Evolutionary conservation across 208 protist genomes (phyloP).

Genomic region (Borovskyia barvae): DNA sequence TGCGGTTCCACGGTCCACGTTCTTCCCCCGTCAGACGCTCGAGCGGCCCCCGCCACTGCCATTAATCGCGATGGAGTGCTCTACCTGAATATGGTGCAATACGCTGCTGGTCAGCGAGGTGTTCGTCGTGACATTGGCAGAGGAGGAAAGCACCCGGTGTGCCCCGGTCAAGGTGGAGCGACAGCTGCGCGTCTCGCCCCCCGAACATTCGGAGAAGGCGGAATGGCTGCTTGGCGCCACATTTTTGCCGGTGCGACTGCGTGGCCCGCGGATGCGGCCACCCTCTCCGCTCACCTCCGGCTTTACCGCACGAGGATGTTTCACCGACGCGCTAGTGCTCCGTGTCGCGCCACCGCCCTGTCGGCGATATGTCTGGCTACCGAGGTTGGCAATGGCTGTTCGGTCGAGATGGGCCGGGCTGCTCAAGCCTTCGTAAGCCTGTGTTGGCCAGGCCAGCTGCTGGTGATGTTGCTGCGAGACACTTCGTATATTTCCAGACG

Average conservation of each 20-base stretch:
- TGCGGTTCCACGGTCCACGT: no score
- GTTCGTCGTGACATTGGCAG: conserved; percentile 43
- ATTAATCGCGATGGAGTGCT: conserved; percentile 5
- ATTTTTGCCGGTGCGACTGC: conserved; percentile 59
- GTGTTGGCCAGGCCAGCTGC: conserved; percentile 16
- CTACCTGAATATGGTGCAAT: conserved; percentile 25
- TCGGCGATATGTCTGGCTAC: conserved; percentile 16
- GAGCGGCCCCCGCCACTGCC: conserved; percentile 8
- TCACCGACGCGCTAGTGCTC: conserved; percentile 31
- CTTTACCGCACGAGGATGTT: conserved; percentile 51
- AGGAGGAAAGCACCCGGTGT: conserved; percentile 40
- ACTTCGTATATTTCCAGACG: not conserved
- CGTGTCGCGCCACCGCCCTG: conserved; percentile 18
- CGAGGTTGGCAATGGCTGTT: conserved; percentile 24
- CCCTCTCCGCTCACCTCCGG: conserved; percentile 23
- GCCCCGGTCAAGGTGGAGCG: conserved; percentile 41
- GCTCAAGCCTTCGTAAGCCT: conserved; percentile 13
- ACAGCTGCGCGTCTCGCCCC: conserved; percentile 75
- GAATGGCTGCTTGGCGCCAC: conserved; percentile 67
- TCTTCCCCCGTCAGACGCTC: not conserved
- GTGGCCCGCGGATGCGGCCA: conserved; percentile 34
- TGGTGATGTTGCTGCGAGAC: conserved; percentile 10
- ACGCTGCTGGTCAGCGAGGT: conserved; percentile 39
- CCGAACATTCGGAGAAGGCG: conserved; percentile 86
- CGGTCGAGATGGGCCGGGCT: conserved; percentile 27